Evolutionary conservation across 805 yeast genomes (phyloP).

Genomic region (Candida parachauliodes): DNA sequence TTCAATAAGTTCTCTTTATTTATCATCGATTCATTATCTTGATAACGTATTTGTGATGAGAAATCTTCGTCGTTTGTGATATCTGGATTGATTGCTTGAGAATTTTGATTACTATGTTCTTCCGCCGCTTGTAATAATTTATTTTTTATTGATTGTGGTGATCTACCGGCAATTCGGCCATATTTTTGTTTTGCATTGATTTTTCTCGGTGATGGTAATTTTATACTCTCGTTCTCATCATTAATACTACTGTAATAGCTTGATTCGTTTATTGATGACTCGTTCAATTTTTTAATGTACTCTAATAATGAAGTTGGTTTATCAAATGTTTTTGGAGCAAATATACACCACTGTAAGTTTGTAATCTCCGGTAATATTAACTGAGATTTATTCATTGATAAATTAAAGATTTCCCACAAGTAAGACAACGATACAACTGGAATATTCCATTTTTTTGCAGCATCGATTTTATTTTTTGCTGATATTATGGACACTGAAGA

Average conservation of each 20-base stretch:
- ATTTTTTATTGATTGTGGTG: conserved; percentile 11
- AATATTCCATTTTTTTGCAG: conserved; percentile 54
- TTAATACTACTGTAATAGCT: neutral
- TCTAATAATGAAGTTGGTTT: conserved; percentile 13
- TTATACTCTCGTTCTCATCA: conserved; percentile 5
- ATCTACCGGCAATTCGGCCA: conserved; percentile 26
- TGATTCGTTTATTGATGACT: conserved; percentile 1
- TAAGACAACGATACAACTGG: conserved; percentile 58
- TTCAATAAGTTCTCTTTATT: conserved; percentile 16
- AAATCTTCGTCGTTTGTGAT: conserved; percentile 18
- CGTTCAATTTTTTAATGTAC: conserved; percentile 8
- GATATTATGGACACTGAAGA: conserved; percentile 36
- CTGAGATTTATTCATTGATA: conserved; percentile 19
- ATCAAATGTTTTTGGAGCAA: conserved; percentile 34
- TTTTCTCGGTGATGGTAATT: conserved; percentile 53
- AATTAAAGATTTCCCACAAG: conserved; percentile 48
- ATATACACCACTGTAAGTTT: conserved; percentile 54
- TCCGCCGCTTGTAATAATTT: conserved; percentile 9
- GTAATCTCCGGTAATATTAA: conserved; percentile 37
- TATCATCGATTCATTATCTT: conserved; percentile 18
- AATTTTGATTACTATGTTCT: conserved; percentile 7
- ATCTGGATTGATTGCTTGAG: conserved; percentile 11
- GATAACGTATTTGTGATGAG: conserved; percentile 22
- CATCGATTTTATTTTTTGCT: conserved; percentile 51
- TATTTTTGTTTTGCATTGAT: conserved; percentile 39